These are phyloP conservation scores for Zasmidium cellare DNA, from an alignment of 2,329 filamentous ascomycete species.

Conservation along the genomic window DNA sequence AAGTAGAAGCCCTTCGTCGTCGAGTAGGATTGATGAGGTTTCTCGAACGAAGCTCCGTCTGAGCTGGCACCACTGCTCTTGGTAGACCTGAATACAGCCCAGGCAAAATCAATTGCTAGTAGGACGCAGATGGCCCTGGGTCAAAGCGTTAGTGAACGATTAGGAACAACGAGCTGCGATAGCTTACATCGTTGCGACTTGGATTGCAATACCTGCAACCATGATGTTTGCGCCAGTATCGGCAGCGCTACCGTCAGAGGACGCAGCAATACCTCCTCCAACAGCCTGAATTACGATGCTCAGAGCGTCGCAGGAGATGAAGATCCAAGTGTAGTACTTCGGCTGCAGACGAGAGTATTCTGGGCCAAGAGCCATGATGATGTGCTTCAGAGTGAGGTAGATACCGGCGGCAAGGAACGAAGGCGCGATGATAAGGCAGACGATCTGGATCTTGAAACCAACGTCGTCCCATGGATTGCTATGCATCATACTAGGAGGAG, in stretches of 20 bases:
- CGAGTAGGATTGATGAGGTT: conserved; percentile 30
- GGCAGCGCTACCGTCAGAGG: conserved; percentile 35
- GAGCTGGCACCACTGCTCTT: neutral
- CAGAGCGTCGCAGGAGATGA: conserved; percentile 51
- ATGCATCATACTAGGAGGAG: conserved; percentile 34
- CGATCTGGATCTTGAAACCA: conserved; percentile 46
- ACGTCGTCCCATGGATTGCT: conserved; percentile 43
- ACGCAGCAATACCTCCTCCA: conserved; percentile 44
- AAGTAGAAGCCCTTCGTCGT: conserved; percentile 46
- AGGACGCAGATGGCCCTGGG: conserved; percentile 39
- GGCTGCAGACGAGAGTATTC: conserved; percentile 44
- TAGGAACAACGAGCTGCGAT: neutral
- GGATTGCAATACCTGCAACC: conserved; percentile 46
- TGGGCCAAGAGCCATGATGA: conserved; percentile 45
- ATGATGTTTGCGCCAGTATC: conserved; percentile 46
- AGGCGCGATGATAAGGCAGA: conserved; percentile 45
- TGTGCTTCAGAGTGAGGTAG: conserved; percentile 50
- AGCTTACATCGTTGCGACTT: conserved; percentile 43
- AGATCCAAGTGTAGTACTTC: conserved; percentile 50
- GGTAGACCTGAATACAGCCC: conserved; percentile 12
- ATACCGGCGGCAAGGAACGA: conserved; percentile 49
- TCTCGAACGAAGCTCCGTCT: conserved; percentile 34
- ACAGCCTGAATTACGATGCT: conserved; percentile 47
- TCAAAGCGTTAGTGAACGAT: neutral
- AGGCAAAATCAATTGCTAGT: conserved; percentile 43